phyloP scores from a whole-genome alignment of 371 early-diverging fungal species.

The Mortierella sp. region DNA sequence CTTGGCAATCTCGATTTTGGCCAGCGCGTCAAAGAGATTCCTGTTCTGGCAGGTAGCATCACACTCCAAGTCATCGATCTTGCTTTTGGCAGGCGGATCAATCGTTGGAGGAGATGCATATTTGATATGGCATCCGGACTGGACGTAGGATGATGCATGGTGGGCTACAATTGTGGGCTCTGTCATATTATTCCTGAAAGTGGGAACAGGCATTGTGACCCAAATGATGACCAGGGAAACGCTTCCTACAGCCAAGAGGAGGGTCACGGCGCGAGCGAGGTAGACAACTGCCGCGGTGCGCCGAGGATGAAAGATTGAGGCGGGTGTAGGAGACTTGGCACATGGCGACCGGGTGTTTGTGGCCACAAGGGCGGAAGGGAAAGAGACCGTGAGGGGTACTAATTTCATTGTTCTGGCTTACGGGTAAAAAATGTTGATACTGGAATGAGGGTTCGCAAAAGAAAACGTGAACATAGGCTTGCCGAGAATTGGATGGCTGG shows the following conservation, averaged over 20 bases:
- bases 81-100: slow-evolving; percentile 6
- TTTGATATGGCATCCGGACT: slow-evolving; percentile 26
- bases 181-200: not conserved
- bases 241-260: slow-evolving; percentile 26
- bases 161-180: not conserved
- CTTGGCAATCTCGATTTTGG: slow-evolving; percentile 24
- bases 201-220: slow-evolving; percentile 2
- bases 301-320: slow-evolving; percentile 30
- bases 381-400: slow-evolving; percentile 27
- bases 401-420: slow-evolving; percentile 19
- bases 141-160: slow-evolving; percentile 7
- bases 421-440: not conserved
- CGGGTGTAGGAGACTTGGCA: slow-evolving; percentile 46
- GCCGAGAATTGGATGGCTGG: not conserved
- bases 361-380: slow-evolving; percentile 3
- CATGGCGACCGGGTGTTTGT: slow-evolving; percentile 33
- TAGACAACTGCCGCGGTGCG: slow-evolving; percentile 26
- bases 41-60: slow-evolving; percentile 21
- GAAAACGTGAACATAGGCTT: no score
- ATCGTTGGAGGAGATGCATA: slow-evolving; percentile 17
- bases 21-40: slow-evolving; percentile 35
- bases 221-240: slow-evolving; percentile 22
- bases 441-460: not conserved
- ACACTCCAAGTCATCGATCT: slow-evolving; percentile 6
- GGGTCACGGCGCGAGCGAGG: slow-evolving; percentile 25